phyloP scores from a whole-genome alignment of 192 early-diverging fungal species.

The Hyaloraphidium curvatum region DNA sequence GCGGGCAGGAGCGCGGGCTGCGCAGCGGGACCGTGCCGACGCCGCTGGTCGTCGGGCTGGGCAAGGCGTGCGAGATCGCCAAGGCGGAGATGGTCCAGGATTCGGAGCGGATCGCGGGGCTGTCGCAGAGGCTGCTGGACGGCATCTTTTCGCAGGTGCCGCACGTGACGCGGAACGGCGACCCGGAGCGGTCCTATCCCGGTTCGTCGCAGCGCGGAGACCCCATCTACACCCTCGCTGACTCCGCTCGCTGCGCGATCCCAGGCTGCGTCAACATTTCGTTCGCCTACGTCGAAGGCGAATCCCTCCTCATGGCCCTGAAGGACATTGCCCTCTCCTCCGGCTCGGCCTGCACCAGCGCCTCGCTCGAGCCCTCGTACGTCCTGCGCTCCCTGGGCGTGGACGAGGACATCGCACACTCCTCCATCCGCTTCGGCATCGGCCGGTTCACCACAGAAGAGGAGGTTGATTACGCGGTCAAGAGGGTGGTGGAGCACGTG shows the following conservation, averaged over 20 bases:
- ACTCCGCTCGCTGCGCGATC: not conserved
- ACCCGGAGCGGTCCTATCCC: conserved; percentile 52
- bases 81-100: conserved; percentile 71
- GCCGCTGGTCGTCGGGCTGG: conserved; percentile 73
- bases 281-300: conserved; percentile 93
- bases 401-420: conserved; percentile 91
- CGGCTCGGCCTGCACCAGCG: conserved; percentile 88
- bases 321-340: conserved; percentile 93
- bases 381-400: conserved; percentile 92
- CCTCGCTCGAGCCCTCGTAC: conserved; percentile 87
- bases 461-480: conserved; percentile 79
- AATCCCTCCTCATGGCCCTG: conserved; percentile 91
- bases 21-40: conserved; percentile 88
- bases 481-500: conserved; percentile 62
- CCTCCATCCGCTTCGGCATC: conserved; percentile 86
- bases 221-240: no score
- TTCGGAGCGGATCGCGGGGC: conserved; percentile 37
- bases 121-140: conserved; percentile 59
- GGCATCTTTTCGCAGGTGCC: conserved; percentile 59
- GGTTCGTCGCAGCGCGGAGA: conserved; percentile 14
- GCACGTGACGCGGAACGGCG: conserved; percentile 81
- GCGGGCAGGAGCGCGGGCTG: conserved; percentile 88
- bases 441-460: conserved; percentile 89
- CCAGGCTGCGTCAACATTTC: conserved; percentile 85
- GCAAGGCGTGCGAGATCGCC: conserved; percentile 65